Base-by-base conservation (phyloP, 2,329 filamentous ascomycete genomes). In the Domatiomyces globalis region DNA sequence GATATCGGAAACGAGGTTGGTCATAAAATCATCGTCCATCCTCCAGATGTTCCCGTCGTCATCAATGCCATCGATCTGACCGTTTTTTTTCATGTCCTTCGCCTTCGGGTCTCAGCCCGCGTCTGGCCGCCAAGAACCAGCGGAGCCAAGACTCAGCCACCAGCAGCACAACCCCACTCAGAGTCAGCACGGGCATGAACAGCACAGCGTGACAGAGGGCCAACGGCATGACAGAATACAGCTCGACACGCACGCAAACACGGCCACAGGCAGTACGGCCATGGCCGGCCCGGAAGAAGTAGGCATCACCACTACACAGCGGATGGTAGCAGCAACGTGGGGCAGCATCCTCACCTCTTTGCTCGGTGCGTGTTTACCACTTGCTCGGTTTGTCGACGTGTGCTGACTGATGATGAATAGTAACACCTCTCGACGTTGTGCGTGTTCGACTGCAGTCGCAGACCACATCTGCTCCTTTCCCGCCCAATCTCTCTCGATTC, bases 361-460 rank as follows among this genome's bases (percentile, higher is more conserved):
- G 22, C 77, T 96, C 43, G 87, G 89, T 95, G 75, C 58, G 78
- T 65, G 42, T 45, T 17, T 18, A 49, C 17, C 18, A 29, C 42
- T 58, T 55, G 49, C 61, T 54, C 43, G 44, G 51, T 54, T 18
- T 25, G 55, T 10, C 20, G 15, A 15, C 12, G 33, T 39, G 12
- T 39, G 33, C 33, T 39, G 5, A 39, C 20, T 29, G 10, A 45
- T 15, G 10, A 39, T 15, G 10, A 47, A 25, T 59, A 94, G 90
- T 94, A 29, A 98, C 92, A 4, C 92, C 92, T 46, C 82, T 98
- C 49, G 92, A 98, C 65, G 92, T 98, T 56, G 92, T 98, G 55
- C 87, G 92, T 56, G 87, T 98, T 46, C 87, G 92, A 56, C 75
- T 95, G 50, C 92, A 98, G 69, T 90, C 92, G 1, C 90, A 96